phyloP scores from a whole-genome alignment of 768 basidiomycete species.

The Leccinellum rugosiceps region DNA sequence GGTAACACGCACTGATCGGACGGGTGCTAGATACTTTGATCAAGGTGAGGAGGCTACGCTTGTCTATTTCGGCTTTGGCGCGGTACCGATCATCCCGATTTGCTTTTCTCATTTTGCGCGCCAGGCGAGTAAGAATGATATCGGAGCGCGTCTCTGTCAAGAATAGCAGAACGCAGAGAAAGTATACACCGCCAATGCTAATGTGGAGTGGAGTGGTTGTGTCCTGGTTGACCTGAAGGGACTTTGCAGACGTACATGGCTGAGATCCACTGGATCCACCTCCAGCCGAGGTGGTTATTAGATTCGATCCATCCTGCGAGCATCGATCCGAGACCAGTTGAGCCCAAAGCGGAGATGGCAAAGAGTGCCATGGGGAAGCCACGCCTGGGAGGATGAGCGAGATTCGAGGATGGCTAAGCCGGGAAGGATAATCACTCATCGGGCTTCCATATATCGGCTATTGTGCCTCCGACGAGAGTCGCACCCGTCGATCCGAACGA shows the following conservation, averaged over 20 bases:
- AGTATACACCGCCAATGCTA: conserved; percentile 52
- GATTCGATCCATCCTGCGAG: conserved; percentile 66
- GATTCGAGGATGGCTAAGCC: not conserved
- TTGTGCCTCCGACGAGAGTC: conserved; percentile 73
- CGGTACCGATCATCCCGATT: conserved; percentile 63
- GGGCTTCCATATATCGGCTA: conserved; percentile 66
- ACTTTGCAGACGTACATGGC: conserved; percentile 44
- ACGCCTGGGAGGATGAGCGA: conserved; percentile 44
- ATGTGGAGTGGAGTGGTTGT: conserved; percentile 1
- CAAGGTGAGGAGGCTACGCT: conserved; percentile 49
- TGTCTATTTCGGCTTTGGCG: conserved; percentile 62
- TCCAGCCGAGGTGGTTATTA: conserved; percentile 57
- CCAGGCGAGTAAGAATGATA: conserved; percentile 66
- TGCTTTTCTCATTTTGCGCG: conserved; percentile 58
- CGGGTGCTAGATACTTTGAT: conserved; percentile 70
- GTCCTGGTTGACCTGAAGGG: not conserved
- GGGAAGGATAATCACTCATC: conserved; percentile 44
- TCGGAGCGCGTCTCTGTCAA: conserved; percentile 73
- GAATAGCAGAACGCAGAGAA: conserved; percentile 48
- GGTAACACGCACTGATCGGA: conserved; percentile 59
- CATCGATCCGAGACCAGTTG: conserved; percentile 62
- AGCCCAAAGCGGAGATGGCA: conserved; percentile 55
- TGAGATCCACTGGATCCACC: conserved; percentile 85
- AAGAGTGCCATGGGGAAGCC: conserved; percentile 79
- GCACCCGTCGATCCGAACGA: conserved; percentile 67